Percentiles rank a stretch among this genome's conserved stretches.
phyloP scores from a whole-genome alignment of 495 filamentous ascomycete species.

The Xylaria palmicola region DNA sequence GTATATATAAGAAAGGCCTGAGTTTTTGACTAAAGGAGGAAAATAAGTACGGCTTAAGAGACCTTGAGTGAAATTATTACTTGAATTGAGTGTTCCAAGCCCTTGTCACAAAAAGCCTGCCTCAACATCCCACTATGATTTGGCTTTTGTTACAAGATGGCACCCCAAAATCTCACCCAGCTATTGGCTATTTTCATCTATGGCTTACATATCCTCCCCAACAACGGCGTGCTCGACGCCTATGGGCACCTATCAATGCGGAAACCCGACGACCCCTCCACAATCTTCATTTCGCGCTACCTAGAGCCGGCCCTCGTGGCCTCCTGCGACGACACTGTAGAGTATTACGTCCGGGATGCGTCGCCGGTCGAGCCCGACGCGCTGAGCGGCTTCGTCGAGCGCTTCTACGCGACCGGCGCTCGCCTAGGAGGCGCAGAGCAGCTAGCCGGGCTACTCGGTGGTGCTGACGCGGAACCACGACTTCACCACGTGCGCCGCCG shows the following conservation, averaged over 20 bases:
- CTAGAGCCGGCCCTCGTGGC: constrained; percentile 48
- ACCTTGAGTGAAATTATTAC: too few species aligned
- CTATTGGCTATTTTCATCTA: constrained; percentile 18
- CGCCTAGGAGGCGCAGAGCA: constrained; percentile 5
- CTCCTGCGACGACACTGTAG: constrained; percentile 41
- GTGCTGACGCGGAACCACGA: constrained; percentile 52
- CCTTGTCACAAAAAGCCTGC: too few species aligned
- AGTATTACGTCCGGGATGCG: constrained; percentile 42
- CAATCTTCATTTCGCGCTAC: constrained; percentile 47
- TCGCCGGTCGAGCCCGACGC: constrained; percentile 35
- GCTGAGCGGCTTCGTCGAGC: constrained; percentile 41
- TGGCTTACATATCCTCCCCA: constrained; percentile 33
- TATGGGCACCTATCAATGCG: constrained; percentile 55
- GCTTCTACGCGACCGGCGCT: constrained; percentile 23
- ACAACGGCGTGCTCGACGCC: constrained; percentile 49
- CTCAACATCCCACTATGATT: too few species aligned
- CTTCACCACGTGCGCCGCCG: constrained; percentile 40
- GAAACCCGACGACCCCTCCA: constrained; percentile 36
- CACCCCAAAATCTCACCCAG: not conserved
- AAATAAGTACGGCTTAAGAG: too few species aligned
- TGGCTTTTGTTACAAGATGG: too few species aligned
- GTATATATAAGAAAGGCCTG: too few species aligned
- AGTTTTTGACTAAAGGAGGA: too few species aligned
- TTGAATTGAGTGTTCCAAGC: too few species aligned
- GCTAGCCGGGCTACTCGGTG: constrained; percentile 31